Evolutionary conservation across 495 filamentous ascomycete species (phyloP), one percentile per base, ranked within the genome.

Genomic region (Patellaria atrata): DNA sequence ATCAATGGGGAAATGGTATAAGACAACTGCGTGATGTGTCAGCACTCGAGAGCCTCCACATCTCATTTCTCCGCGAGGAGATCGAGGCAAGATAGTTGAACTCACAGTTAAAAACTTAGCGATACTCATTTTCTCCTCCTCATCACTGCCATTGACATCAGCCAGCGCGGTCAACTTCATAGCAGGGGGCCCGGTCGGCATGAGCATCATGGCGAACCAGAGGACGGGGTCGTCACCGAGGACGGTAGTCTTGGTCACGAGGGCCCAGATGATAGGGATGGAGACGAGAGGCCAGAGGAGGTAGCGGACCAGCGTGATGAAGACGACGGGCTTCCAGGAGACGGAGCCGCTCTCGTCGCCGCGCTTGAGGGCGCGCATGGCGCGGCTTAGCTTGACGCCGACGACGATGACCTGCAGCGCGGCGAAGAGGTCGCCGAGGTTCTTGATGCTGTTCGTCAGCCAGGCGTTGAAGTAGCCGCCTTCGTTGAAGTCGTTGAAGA

Each of bases 161-260:
- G 77, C 65, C 33, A 83, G 52, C 1, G 73, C 70, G 12, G 73
- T 70, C 11, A 82, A 53, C 37, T 75, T 77, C 67, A 82, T 68
- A 0, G 78, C 75, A 2, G 73, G 70, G 7, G 79, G 79, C 0
- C 81, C 79, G 1, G 65, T 63, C 0, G 81, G 77, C 72, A 84
- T 83, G 15, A 83, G 47, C 76, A 82, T 83, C 64, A 84, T 65
- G 6, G 59, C 57, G 47, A 83, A 85, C 74, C 75, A 84, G 13
- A 85, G 50, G 25, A 86, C 71, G 0, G 81, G 79, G 50, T 86
- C 80, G 3, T 59, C 37, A 5, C 60, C 54, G 2, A 85, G 52
- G 5, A 75, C 12, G 12, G 46, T 38, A 0, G 77, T 82, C 33
- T 63, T 64, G 11, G 57, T 60, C 6, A 71, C 77, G n/a, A 86